Conservation (phyloP, 306 rosid genomes). For the Acacia melanoxylon region DNA sequence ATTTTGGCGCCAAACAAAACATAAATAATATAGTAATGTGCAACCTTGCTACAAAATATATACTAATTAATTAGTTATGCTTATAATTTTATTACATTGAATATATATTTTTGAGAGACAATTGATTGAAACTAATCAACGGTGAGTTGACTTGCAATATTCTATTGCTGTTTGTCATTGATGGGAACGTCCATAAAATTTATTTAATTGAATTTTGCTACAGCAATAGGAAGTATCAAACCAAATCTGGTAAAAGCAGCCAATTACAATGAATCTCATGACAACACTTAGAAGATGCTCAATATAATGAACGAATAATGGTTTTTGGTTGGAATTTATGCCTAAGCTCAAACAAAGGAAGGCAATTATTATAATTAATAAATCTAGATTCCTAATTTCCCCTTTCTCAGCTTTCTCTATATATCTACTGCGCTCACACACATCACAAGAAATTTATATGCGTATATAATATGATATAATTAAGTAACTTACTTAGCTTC, state of each 20-base stretch:
- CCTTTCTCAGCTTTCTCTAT: not conserved
- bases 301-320: not conserved
- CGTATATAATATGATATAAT: too few relatives aligned
- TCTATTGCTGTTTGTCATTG: not conserved
- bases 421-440: not conserved
- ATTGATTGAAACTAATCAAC: not conserved
- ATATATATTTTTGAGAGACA: not conserved
- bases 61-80: not conserved
- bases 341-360: not conserved
- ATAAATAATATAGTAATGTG: not conserved
- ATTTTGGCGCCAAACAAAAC: not conserved
- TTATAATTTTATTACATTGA: not conserved
- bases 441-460: too few relatives aligned
- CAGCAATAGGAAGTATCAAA: not conserved
- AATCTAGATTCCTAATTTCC: not conserved
- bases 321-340: constrained; percentile 11
- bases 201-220: not conserved
- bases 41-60: not conserved
- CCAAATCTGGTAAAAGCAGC: not conserved
- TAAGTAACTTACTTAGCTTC: too few relatives aligned
- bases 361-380: not conserved
- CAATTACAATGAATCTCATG: constrained; percentile 6
- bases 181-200: not conserved
- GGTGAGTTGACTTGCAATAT: not conserved
- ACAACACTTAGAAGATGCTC: not conserved